Conservation (phyloP, 1,284 basidiomycete species). For the Ceratobasidium sp. region DNA sequence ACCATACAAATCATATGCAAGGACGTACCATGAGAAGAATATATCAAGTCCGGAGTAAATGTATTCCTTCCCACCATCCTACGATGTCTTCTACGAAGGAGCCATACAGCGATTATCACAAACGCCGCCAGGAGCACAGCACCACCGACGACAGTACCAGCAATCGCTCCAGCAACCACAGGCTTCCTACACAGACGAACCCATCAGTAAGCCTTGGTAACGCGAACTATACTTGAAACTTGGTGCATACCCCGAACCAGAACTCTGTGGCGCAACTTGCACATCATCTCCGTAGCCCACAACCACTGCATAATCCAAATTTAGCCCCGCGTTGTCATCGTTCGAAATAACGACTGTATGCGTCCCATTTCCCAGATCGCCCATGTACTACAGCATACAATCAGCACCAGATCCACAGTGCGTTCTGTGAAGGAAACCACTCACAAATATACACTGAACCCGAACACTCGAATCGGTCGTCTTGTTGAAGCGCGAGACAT, state of each 20-base stretch:
- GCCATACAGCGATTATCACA: background rate
- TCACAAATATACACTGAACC: slow-evolving; percentile 22
- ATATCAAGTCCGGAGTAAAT: background rate
- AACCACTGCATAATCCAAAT: slow-evolving; percentile 12
- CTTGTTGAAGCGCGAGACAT: slow-evolving; percentile 3
- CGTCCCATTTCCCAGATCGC: slow-evolving; percentile 6
- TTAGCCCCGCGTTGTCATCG: background rate
- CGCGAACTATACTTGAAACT: background rate
- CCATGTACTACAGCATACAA: background rate
- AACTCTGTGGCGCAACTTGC: background rate
- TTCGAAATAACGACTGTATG: slow-evolving; percentile 8
- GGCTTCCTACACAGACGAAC: background rate
- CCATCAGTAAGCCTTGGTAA: background rate
- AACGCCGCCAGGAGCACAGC: background rate
- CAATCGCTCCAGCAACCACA: background rate
- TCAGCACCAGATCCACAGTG: background rate
- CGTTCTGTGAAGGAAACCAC: background rate
- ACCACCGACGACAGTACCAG: background rate
- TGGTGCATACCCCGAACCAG: background rate
- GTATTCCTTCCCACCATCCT: background rate
- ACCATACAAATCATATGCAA: too few relatives aligned
- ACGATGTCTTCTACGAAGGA: background rate
- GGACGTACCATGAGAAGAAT: background rate
- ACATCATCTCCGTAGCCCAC: background rate
- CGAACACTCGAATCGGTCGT: slow-evolving; percentile 7